A percentile compares a stretch with the other conserved stretches of the same genome.
phyloP scores from a whole-genome alignment of 306 rosid species.

The Malus orientalis region DNA sequence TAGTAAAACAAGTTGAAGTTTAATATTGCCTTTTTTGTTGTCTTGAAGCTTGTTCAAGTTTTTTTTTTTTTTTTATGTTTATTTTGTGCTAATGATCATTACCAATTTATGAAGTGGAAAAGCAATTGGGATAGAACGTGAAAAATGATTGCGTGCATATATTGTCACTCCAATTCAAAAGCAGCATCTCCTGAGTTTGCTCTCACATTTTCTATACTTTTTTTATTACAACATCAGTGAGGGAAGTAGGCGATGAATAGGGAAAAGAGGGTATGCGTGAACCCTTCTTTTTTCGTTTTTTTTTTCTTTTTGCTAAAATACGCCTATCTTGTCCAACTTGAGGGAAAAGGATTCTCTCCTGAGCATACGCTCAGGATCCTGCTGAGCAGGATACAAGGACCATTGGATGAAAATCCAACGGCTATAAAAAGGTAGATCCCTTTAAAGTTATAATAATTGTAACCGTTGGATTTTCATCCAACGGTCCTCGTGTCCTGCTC shows the following conservation, averaged over 20 bases:
- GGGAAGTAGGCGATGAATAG: conserved; percentile 20
- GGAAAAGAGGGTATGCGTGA: conserved; percentile 25
- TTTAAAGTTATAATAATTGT: too few relatives aligned
- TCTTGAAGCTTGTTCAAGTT: too few relatives aligned
- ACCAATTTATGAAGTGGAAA: background rate
- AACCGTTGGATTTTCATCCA: too few relatives aligned
- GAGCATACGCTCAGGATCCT: too few relatives aligned
- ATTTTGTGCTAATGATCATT: background rate
- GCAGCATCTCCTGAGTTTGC: background rate
- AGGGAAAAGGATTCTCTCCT: background rate
- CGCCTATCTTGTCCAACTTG: background rate
- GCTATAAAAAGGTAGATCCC: too few relatives aligned
- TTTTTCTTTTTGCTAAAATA: background rate
- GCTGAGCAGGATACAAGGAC: too few relatives aligned
- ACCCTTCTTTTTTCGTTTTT: background rate
- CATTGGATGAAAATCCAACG: too few relatives aligned
- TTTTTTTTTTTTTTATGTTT: background rate
- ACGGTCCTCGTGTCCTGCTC: too few relatives aligned
- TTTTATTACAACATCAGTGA: background rate
- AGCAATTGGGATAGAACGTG: background rate
- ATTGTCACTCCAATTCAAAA: background rate
- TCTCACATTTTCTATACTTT: background rate
- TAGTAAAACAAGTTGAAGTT: background rate
- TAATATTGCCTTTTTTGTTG: background rate
- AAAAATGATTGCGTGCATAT: conserved; percentile 7